Evolutionary conservation across 129 eudicot species (phyloP).

Genomic region (Lactuca saligna): DNA sequence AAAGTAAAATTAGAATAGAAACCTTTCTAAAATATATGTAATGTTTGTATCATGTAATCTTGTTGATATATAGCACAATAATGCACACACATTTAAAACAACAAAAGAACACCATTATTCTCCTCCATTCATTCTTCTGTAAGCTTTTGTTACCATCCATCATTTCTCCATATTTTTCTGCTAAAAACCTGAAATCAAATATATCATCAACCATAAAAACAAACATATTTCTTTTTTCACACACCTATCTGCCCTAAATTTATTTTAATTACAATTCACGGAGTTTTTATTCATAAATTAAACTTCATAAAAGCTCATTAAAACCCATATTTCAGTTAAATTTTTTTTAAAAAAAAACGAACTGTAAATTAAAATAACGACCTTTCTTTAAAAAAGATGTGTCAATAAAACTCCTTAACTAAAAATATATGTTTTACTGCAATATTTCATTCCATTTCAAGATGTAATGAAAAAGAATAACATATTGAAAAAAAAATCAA

Average conservation of each 20-base stretch:
- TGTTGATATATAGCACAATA: background rate
- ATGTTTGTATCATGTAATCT: background rate
- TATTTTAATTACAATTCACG: too few species aligned
- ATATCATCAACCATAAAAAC: conserved; percentile 15
- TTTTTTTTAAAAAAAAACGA: too few species aligned
- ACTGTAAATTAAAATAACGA: too few species aligned
- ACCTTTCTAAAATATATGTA: background rate
- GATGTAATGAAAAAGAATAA: too few species aligned
- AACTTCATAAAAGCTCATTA: too few species aligned
- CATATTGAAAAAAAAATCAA: too few species aligned
- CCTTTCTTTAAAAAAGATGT: too few species aligned
- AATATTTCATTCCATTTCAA: too few species aligned
- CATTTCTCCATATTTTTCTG: conserved; percentile 18
- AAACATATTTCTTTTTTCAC: background rate
- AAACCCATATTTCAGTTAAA: too few species aligned
- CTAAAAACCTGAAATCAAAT: conserved; percentile 16
- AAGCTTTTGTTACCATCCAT: background rate
- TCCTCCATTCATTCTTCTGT: conserved; percentile 2
- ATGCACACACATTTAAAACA: background rate
- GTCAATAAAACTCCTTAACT: too few species aligned
- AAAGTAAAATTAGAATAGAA: background rate
- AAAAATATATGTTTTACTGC: too few species aligned
- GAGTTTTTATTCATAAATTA: too few species aligned
- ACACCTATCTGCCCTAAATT: background rate
- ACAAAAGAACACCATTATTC: background rate